Evolutionary conservation across 1,139 yeast species (phyloP).

Genomic region (Williopsis jadinii): DNA sequence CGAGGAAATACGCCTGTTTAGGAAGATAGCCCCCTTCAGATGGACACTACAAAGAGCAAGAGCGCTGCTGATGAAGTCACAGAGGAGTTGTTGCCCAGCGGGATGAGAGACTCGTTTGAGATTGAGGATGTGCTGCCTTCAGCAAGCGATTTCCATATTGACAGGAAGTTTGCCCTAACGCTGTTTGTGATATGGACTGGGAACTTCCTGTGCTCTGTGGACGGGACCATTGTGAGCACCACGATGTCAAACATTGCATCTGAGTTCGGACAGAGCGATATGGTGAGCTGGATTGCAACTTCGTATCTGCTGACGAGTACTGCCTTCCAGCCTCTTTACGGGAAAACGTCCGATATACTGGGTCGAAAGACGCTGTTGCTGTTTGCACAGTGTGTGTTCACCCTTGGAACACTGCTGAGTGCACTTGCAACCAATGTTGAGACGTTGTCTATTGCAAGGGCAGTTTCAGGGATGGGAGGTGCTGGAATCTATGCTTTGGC

Average conservation of each 20-base stretch:
- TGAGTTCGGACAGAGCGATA: slow-evolving; percentile 48
- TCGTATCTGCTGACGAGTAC: slow-evolving; percentile 55
- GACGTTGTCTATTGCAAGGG: slow-evolving; percentile 39
- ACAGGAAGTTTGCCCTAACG: slow-evolving; percentile 7
- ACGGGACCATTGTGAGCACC: slow-evolving; percentile 61
- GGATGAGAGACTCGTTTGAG: slow-evolving; percentile 6
- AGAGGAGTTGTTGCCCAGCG: background rate
- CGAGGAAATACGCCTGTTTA: too few relatives aligned
- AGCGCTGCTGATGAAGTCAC: background rate
- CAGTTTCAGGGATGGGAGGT: slow-evolving; percentile 45
- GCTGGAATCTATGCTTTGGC: slow-evolving; percentile 43
- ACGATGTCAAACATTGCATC: slow-evolving; percentile 56
- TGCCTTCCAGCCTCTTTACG: slow-evolving; percentile 65
- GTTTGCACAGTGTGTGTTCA: slow-evolving; percentile 39
- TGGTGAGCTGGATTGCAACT: slow-evolving; percentile 61
- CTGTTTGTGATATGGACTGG: slow-evolving; percentile 34
- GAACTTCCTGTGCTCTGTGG: slow-evolving; percentile 52
- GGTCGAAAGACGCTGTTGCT: slow-evolving; percentile 40
- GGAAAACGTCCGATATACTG: slow-evolving; percentile 45
- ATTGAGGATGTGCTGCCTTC: slow-evolving; percentile 1
- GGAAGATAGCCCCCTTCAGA: too few relatives aligned
- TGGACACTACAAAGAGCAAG: too few relatives aligned
- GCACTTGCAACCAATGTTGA: slow-evolving; percentile 34
- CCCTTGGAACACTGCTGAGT: slow-evolving; percentile 35
- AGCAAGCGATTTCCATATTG: slow-evolving; percentile 3